These are phyloP conservation scores for Scopulariopsis brevicaulis DNA, from an alignment of 2,329 filamentous ascomycete species.

Conservation along the genomic window DNA sequence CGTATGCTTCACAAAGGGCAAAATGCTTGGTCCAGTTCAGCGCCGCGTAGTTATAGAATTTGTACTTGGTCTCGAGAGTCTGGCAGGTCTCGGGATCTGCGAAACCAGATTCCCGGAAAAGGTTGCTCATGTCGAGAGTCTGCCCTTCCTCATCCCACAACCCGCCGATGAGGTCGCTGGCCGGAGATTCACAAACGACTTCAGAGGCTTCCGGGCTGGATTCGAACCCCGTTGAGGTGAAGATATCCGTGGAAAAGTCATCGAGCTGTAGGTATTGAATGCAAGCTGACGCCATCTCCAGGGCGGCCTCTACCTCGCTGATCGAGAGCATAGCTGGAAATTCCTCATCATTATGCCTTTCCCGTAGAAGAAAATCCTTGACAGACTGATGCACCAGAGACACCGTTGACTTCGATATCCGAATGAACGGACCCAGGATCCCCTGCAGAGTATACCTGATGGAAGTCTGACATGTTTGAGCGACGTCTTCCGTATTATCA, in stretches of 20 bases:
- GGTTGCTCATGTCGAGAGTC: constrained; percentile 9
- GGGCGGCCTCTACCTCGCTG: constrained; percentile 6
- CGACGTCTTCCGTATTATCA: constrained; percentile 11
- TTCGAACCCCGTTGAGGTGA: constrained; percentile 5
- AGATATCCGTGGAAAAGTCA: constrained; percentile 19
- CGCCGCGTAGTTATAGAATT: constrained; percentile 23
- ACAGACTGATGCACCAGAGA: constrained; percentile 22
- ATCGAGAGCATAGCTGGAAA: constrained; percentile 6
- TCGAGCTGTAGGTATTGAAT: constrained; percentile 18
- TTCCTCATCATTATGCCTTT: background rate
- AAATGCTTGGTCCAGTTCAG: constrained; percentile 23
- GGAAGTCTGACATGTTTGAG: constrained; percentile 13
- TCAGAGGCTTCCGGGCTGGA: background rate
- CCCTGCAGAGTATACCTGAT: constrained; percentile 18
- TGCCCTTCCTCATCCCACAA: constrained; percentile 3
- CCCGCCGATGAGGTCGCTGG: background rate
- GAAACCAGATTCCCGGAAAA: constrained; percentile 15
- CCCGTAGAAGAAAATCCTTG: constrained; percentile 20
- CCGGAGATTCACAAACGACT: background rate
- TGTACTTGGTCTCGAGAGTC: constrained; percentile 13
- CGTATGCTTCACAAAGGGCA: constrained; percentile 10
- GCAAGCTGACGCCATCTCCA: constrained; percentile 11
- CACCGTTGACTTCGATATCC: constrained; percentile 17
- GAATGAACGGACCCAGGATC: constrained; percentile 19
- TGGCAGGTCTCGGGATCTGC: constrained; percentile 12